Percentiles rank a stretch among this genome's conserved stretches.
Conservation (phyloP, 2,329 filamentous ascomycete species). For the Cytospora leucostoma region DNA sequence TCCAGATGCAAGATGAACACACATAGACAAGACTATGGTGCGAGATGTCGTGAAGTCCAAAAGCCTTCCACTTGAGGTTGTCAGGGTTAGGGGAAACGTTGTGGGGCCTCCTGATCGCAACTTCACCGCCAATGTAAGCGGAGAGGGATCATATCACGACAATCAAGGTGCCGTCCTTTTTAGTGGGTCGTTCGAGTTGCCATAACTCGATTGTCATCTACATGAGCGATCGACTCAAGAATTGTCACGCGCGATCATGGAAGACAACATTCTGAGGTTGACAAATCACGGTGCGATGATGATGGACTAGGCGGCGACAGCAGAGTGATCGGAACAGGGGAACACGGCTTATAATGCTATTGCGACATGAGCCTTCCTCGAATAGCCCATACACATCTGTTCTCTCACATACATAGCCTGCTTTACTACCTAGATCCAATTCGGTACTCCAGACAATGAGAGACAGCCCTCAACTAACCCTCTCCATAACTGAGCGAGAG, state of each 20-base stretch:
- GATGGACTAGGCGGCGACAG: neutral
- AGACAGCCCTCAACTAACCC: neutral
- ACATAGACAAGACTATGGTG: neutral
- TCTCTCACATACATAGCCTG: neutral
- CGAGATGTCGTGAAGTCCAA: neutral
- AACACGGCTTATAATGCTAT: neutral
- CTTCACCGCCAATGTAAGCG: conserved; percentile 11
- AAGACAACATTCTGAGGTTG: neutral
- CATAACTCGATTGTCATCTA: too few relatives aligned
- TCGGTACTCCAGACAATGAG: neutral
- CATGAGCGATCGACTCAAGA: neutral
- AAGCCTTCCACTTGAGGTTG: conserved; percentile 3
- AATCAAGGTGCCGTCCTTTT: neutral
- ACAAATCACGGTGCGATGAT: neutral
- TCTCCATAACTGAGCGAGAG: neutral
- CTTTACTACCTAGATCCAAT: neutral
- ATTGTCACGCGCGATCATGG: neutral
- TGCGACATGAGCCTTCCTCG: neutral
- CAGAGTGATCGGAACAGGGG: neutral
- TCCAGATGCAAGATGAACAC: neutral
- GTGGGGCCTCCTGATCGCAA: conserved; percentile 5
- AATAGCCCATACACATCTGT: neutral
- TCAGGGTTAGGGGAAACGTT: conserved; percentile 8
- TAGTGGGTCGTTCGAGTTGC: too few relatives aligned
- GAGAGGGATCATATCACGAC: conserved; percentile 3